phyloP scores from a whole-genome alignment of 129 eudicot species.

The Flaveria sonorensis region DNA sequence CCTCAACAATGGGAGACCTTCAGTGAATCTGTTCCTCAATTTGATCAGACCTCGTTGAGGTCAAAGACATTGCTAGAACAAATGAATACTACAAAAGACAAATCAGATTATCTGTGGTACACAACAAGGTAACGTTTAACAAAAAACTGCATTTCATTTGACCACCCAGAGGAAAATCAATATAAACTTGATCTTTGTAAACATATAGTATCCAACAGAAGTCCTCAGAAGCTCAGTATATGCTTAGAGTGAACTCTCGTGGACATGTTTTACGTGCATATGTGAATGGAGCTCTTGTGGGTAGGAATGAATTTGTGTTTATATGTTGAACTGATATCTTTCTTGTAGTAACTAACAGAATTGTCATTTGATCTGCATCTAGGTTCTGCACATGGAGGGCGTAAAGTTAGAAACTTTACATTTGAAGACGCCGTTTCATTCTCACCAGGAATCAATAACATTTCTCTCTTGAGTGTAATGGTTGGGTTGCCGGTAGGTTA shows the following conservation, averaged over 20 bases:
- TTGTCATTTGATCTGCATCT: neutral
- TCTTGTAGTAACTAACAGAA: neutral
- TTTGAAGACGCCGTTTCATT: constrained; percentile 32
- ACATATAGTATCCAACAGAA: constrained; percentile 48
- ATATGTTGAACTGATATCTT: neutral
- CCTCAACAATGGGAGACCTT: constrained; percentile 54
- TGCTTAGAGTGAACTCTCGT: constrained; percentile 47
- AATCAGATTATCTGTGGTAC: constrained; percentile 94
- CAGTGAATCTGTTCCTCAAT: constrained; percentile 50
- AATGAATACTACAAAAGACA: constrained; percentile 77
- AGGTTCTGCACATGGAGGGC: constrained; percentile 65
- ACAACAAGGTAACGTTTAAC: constrained; percentile 53
- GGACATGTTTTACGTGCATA: constrained; percentile 75
- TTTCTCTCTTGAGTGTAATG: constrained; percentile 70
- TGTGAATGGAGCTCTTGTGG: constrained; percentile 67
- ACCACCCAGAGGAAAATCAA: neutral
- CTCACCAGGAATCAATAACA: constrained; percentile 46
- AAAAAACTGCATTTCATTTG: neutral
- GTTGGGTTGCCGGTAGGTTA: constrained; percentile 80
- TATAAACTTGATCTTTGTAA: neutral
- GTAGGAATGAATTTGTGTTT: constrained; percentile 42
- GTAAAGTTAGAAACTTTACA: constrained; percentile 35
- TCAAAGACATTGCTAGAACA: constrained; percentile 69
- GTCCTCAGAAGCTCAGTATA: constrained; percentile 38
- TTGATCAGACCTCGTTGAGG: constrained; percentile 43